phyloP scores from a whole-genome alignment of 441 rosid genomes.

The Hura crepitans region DNA sequence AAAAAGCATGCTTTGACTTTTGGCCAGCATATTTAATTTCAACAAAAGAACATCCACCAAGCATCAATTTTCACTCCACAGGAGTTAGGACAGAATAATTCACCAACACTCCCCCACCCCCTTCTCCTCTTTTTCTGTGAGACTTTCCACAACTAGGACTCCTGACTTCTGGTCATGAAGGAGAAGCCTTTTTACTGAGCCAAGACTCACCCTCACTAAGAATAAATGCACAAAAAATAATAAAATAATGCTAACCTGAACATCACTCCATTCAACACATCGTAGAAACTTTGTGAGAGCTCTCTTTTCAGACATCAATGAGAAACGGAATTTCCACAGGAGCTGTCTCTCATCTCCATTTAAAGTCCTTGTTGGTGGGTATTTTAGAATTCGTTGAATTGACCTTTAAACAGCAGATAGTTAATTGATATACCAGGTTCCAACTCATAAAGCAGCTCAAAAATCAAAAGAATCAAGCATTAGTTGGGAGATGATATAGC shows the following conservation, averaged over 20 bases:
- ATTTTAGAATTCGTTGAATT: constrained; percentile 81
- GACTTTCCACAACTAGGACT: background rate
- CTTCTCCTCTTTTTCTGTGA: background rate
- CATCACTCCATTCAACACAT: constrained; percentile 98
- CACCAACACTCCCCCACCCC: background rate
- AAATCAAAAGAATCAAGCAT: background rate
- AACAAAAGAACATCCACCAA: background rate
- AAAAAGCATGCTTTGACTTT: constrained; percentile 11
- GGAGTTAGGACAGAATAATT: background rate
- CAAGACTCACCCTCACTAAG: background rate
- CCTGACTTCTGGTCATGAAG: background rate
- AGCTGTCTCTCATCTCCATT: constrained; percentile 98
- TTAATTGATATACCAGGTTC: constrained; percentile 18
- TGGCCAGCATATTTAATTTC: constrained; percentile 5
- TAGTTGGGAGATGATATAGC: background rate
- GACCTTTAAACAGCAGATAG: constrained; percentile 45
- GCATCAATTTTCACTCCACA: background rate
- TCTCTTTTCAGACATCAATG: constrained; percentile 89
- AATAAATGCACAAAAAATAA: constrained; percentile 1
- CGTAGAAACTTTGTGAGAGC: constrained; percentile 95
- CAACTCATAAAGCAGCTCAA: constrained; percentile 20
- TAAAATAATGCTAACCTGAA: constrained; percentile 54
- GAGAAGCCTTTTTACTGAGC: background rate
- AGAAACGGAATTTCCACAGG: constrained; percentile 95
- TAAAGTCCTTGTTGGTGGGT: constrained; percentile 86